Conservation (phyloP, 306 rosid genomes). For the Rosa rugosa region DNA sequence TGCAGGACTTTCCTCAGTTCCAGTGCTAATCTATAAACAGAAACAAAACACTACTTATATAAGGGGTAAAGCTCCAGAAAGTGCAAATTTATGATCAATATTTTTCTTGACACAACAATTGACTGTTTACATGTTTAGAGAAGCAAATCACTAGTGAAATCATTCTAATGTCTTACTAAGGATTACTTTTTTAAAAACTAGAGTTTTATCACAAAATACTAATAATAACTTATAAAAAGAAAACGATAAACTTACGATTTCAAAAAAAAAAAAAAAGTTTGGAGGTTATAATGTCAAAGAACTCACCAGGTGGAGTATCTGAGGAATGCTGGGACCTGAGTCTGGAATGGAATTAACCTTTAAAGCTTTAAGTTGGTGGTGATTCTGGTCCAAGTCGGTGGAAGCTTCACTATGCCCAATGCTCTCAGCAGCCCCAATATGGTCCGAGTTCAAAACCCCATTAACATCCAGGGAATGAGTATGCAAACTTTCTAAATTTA, state of each 20-base stretch:
- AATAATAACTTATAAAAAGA: not conserved
- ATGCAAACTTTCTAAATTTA: slow-evolving; percentile 54
- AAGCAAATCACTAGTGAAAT: not conserved
- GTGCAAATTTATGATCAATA: not conserved
- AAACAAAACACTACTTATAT: not conserved
- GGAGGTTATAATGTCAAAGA: slow-evolving; percentile 3
- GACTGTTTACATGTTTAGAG: not conserved
- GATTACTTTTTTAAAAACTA: not conserved
- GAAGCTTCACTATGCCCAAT: slow-evolving; percentile 46
- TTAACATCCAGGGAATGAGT: slow-evolving; percentile 52
- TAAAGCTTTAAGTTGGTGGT: slow-evolving; percentile 42
- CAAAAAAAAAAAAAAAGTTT: not conserved
- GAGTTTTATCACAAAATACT: not conserved
- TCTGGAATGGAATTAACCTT: slow-evolving; percentile 48
- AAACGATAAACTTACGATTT: not conserved
- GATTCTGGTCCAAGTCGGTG: slow-evolving; percentile 48
- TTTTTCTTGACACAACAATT: not conserved
- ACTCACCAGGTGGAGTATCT: slow-evolving; percentile 90
- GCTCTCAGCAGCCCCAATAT: slow-evolving; percentile 47
- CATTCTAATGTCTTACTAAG: not conserved
- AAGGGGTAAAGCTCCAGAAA: not conserved
- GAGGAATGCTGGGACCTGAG: slow-evolving; percentile 81
- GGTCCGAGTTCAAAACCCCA: slow-evolving; percentile 53
- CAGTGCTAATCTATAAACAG: slow-evolving; percentile 59
- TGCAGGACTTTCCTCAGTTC: slow-evolving; percentile 61